These are phyloP conservation scores for Noccaea caerulescens DNA, from an alignment of 345 rosid species.

Conservation along the genomic window DNA sequence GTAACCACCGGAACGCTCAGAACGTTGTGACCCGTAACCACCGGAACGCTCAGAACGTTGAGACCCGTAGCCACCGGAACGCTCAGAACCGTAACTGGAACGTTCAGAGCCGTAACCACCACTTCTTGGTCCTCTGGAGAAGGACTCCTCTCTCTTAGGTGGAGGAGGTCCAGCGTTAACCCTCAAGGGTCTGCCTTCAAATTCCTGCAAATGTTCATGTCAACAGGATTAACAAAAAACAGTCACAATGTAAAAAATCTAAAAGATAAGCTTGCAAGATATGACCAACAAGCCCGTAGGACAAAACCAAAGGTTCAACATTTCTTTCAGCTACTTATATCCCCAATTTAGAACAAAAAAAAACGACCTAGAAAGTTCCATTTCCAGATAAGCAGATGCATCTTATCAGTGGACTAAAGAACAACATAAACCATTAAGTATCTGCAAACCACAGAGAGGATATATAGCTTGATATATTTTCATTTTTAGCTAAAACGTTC, in stretches of 20 bases:
- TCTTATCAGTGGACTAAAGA: neutral
- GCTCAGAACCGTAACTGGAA: constrained; percentile 25
- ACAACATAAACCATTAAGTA: neutral
- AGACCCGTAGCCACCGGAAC: constrained; percentile 22
- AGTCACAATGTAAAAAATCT: constrained; percentile 7
- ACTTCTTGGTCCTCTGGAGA: constrained; percentile 53
- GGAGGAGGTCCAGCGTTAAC: constrained; percentile 92
- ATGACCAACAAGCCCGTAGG: neutral
- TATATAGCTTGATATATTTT: too few relatives aligned
- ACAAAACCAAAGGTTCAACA: neutral
- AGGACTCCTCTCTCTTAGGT: constrained; percentile 58
- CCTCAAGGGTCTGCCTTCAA: constrained; percentile 85
- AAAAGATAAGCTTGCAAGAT: neutral
- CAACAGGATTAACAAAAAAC: constrained; percentile 2
- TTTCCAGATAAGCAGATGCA: neutral
- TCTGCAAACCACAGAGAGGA: constrained; percentile 17
- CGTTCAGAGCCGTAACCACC: constrained; percentile 44
- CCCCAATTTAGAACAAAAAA: neutral
- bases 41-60: constrained; percentile 8
- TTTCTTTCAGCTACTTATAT: neutral
- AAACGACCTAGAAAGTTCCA: neutral
- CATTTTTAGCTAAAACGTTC: neutral
- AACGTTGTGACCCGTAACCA: constrained; percentile 5
- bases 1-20: constrained; percentile 29
- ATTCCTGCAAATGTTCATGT: constrained; percentile 60